Evolutionary conservation across 2,329 filamentous ascomycete genomes (phyloP).

Genomic region (Xylaria sp.): DNA sequence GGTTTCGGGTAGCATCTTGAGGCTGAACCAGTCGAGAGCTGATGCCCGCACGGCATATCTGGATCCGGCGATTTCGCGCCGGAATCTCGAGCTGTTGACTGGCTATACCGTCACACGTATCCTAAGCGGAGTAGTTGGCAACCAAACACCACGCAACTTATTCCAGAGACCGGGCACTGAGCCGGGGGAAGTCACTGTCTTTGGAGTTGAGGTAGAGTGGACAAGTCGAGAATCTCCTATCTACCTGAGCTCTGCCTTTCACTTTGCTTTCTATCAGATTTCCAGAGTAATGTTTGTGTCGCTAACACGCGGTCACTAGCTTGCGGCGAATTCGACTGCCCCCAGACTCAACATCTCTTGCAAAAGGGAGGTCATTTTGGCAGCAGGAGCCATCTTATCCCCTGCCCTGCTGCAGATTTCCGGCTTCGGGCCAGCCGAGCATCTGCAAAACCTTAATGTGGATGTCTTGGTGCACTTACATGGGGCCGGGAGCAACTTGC

Average conservation of each 20-base stretch:
- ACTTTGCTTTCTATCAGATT: background rate
- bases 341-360: constrained; percentile 35
- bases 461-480: constrained; percentile 41
- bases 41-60: constrained; percentile 50
- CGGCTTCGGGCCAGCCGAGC: constrained; percentile 41
- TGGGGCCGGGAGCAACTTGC: constrained; percentile 42
- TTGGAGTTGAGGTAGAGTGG: constrained; percentile 47
- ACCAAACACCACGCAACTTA: constrained; percentile 19
- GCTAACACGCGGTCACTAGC: constrained; percentile 32
- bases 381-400: constrained; percentile 41
- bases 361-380: constrained; percentile 40
- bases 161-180: constrained; percentile 12
- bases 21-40: constrained; percentile 46
- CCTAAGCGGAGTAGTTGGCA: constrained; percentile 36
- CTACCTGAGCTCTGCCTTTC: background rate
- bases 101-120: constrained; percentile 48
- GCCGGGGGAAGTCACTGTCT: constrained; percentile 28
- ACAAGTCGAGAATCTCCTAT: background rate
- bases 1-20: constrained; percentile 46
- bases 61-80: constrained; percentile 43
- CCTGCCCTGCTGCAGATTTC: constrained; percentile 43
- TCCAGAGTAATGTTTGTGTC: background rate
- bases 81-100: constrained; percentile 48
- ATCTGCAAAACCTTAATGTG: constrained; percentile 39
- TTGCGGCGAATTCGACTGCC: constrained; percentile 34